Base-by-base conservation (phyloP, 352 stramenopile species). In the Salisapilia sapeloensis region DNA sequence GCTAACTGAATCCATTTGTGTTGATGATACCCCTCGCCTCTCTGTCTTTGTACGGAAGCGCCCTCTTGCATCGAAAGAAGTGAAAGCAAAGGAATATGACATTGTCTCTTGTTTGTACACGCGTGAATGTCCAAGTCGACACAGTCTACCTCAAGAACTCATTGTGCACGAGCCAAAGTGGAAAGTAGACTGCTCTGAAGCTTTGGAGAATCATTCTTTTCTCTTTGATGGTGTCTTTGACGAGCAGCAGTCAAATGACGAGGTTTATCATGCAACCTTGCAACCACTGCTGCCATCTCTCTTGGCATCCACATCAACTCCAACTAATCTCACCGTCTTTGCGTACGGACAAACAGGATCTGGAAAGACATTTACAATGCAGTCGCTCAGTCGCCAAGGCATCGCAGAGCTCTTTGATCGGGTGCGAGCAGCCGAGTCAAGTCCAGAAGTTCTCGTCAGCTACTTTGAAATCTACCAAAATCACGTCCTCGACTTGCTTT, bases 381-480 rank as follows among this genome's bases (percentile, higher is more conserved):
- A 72, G 32, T 64, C 60, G 4, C 61, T 86, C 16, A 83, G 77
- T 35, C 57, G 58, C 4, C 57, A 80, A 33, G 62, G 60, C 9
- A 57, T 65, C 1, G 36, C 38, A 3, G 71, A 82, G 35, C 46
- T 86, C 10, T 86, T 86, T 31, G 45, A 44, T 3, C 50, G 57
- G 6, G 44, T 78, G 16, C 33, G 12, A 8, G 30, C 12, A 5
- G 13, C 35, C 4, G 11, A 21, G 15, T 13, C 16, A 4, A 10
- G 5, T 27, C 16, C 16, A 12, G 9, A 52, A 9, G 76, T 96
- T 4, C 58, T 69, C 21, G 77, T 94, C 23, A 94, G 78, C 22
- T 92, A 96, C 24, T 98, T 96, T 62, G 92, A 98, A 60, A 97
- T 98, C 37, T 97, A 98, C 53, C 92, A 92, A 33, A 93, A 93